phyloP scores from a whole-genome alignment of 805 yeast species.

The Candida sakaeoensis region DNA sequence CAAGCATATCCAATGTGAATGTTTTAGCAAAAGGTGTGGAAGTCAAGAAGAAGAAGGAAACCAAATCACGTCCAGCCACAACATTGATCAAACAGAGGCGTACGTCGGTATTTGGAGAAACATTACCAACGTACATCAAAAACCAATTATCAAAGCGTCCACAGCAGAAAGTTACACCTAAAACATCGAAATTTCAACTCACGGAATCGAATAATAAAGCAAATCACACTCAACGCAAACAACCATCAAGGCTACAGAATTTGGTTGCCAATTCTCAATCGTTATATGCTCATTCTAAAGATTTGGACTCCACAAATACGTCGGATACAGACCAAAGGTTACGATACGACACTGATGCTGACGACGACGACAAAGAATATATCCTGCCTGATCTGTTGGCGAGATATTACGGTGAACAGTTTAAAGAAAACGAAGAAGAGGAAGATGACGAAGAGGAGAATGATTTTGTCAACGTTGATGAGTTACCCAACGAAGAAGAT shows the following conservation, averaged over 20 bases:
- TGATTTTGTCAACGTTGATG: conserved; percentile 25
- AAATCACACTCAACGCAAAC: background rate
- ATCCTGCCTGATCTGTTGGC: conserved; percentile 40
- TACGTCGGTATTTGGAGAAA: conserved; percentile 33
- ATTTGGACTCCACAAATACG: conserved; percentile 12
- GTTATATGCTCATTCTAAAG: conserved; percentile 26
- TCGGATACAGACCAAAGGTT: conserved; percentile 12
- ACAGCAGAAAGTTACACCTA: conserved; percentile 5
- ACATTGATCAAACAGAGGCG: conserved; percentile 16
- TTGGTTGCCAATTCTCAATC: conserved; percentile 35
- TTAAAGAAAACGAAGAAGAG: conserved; percentile 18
- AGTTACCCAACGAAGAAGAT: conserved; percentile 15
- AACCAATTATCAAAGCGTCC: conserved; percentile 12
- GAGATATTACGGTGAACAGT: conserved; percentile 21
- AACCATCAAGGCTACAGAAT: conserved; percentile 25
- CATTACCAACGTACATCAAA: conserved; percentile 32
- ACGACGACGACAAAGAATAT: conserved; percentile 32
- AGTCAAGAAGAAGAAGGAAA: background rate
- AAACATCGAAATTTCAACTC: conserved; percentile 8
- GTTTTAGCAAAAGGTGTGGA: conserved; percentile 28
- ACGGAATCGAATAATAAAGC: background rate
- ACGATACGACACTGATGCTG: conserved; percentile 13
- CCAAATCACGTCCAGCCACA: conserved; percentile 1
- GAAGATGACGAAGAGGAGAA: conserved; percentile 23
- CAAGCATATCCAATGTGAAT: conserved; percentile 29